Evolutionary conservation across 805 yeast species (phyloP).

Genomic region (Metschnikowia bowlesiae): DNA sequence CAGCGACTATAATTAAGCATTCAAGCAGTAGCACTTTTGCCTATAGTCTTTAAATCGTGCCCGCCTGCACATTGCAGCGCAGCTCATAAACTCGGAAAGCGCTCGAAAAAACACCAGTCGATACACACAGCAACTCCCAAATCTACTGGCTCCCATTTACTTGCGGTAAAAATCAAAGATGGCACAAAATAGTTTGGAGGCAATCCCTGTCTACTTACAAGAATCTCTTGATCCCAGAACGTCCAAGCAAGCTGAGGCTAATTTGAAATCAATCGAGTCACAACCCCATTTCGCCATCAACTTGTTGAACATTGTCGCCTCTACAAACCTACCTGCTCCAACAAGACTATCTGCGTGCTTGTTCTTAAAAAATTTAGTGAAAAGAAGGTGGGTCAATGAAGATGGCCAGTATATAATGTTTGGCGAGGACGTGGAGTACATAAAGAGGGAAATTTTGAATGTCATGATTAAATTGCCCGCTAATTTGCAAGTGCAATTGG

Average conservation of each 20-base stretch:
- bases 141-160: constrained; percentile 6
- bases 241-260: constrained; percentile 64
- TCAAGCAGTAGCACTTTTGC: neutral
- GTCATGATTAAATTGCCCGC: constrained; percentile 81
- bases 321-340: constrained; percentile 46
- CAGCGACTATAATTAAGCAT: neutral
- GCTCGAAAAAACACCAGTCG: constrained; percentile 5
- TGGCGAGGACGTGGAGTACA: constrained; percentile 54
- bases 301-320: constrained; percentile 73
- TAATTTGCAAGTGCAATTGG: constrained; percentile 84
- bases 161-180: constrained; percentile 10
- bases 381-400: constrained; percentile 85
- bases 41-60: neutral
- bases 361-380: constrained; percentile 83
- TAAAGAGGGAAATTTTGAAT: constrained; percentile 76
- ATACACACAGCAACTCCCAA: constrained; percentile 4
- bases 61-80: neutral
- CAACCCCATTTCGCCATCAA: constrained; percentile 72
- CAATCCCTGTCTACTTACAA: constrained; percentile 51
- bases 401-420: constrained; percentile 73
- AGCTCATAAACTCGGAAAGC: neutral
- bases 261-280: constrained; percentile 57
- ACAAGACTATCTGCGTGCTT: constrained; percentile 84
- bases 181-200: constrained; percentile 39
- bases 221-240: constrained; percentile 62